phyloP scores from a whole-genome alignment of 2,329 filamentous ascomycete species.

The Whalleya microplaca region DNA sequence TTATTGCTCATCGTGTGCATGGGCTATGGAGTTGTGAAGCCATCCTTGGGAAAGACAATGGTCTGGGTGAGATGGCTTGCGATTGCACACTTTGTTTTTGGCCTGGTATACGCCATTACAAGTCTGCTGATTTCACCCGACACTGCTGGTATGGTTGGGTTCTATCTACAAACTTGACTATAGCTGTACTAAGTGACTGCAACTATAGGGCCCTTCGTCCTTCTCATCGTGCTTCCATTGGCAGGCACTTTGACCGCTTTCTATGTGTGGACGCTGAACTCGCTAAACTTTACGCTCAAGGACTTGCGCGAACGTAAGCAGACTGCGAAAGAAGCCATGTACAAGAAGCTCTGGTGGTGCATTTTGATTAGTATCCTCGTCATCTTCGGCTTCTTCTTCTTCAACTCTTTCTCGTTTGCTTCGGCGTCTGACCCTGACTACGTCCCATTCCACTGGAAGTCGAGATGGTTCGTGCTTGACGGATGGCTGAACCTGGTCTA shows the following conservation, averaged over 20 bases:
- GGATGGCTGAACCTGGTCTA: constrained; percentile 98
- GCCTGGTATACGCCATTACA: constrained; percentile 88
- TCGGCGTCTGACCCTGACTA: constrained; percentile 84
- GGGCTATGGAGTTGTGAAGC: constrained; percentile 98
- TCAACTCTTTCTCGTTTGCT: constrained; percentile 95
- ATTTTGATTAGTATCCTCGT: constrained; percentile 90
- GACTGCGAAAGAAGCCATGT: constrained; percentile 91
- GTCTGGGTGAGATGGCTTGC: constrained; percentile 89
- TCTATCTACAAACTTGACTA: no score
- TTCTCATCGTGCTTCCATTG: constrained; percentile 90
- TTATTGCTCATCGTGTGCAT: constrained; percentile 97
- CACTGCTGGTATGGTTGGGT: constrained; percentile 62
- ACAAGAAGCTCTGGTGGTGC: constrained; percentile 98
- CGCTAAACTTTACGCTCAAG: constrained; percentile 91
- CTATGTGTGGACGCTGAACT: constrained; percentile 98
- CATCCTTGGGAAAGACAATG: constrained; percentile 90
- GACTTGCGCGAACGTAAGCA: constrained; percentile 95
- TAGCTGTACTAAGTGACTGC: constrained; percentile 33
- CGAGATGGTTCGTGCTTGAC: constrained; percentile 94
- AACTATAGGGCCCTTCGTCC: constrained; percentile 73
- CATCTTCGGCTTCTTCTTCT: constrained; percentile 98
- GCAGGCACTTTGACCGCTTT: constrained; percentile 93
- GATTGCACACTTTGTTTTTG: constrained; percentile 91
- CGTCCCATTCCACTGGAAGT: constrained; percentile 96
- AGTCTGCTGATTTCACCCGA: constrained; percentile 89